Conservation (phyloP, 768 basidiomycete species). For the Naganishia antarctica region DNA sequence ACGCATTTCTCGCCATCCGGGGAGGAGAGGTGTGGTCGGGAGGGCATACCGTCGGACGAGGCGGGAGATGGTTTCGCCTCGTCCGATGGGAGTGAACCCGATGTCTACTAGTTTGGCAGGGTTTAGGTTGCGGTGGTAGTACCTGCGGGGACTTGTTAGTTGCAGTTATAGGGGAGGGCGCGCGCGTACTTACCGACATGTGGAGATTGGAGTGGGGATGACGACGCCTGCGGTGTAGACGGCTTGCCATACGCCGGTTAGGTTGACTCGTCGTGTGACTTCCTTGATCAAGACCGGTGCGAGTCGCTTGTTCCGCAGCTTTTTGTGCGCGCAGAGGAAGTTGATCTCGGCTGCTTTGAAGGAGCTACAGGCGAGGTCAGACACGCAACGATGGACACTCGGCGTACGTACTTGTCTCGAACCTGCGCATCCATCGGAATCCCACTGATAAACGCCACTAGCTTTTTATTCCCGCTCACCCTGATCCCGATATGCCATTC, state of each 20-base stretch:
- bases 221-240: slow-evolving; percentile 93
- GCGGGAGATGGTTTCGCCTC: slow-evolving; percentile 82
- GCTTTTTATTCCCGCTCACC: slow-evolving; percentile 79
- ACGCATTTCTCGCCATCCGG: slow-evolving; percentile 82
- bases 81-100: slow-evolving; percentile 79
- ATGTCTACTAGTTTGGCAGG: slow-evolving; percentile 86
- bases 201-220: slow-evolving; percentile 85
- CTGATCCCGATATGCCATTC: slow-evolving; percentile 97
- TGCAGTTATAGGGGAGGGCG: neutral
- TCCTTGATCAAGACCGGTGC: slow-evolving; percentile 97
- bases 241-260: slow-evolving; percentile 89
- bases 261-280: slow-evolving; percentile 84
- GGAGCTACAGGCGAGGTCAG: no score
- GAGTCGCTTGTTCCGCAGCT: slow-evolving; percentile 86
- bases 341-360: slow-evolving; percentile 85
- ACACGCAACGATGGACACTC: no score
- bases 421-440: slow-evolving; percentile 82
- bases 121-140: slow-evolving; percentile 87
- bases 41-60: slow-evolving; percentile 74
- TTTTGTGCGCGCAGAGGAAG: slow-evolving; percentile 96
- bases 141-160: slow-evolving; percentile 53
- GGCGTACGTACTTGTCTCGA: slow-evolving; percentile 63
- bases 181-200: slow-evolving; percentile 60
- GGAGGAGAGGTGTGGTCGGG: slow-evolving; percentile 48
- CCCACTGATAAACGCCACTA: slow-evolving; percentile 94